Base-by-base conservation (phyloP, 164 flowering plant species). In the Hamamelis virginiana region DNA sequence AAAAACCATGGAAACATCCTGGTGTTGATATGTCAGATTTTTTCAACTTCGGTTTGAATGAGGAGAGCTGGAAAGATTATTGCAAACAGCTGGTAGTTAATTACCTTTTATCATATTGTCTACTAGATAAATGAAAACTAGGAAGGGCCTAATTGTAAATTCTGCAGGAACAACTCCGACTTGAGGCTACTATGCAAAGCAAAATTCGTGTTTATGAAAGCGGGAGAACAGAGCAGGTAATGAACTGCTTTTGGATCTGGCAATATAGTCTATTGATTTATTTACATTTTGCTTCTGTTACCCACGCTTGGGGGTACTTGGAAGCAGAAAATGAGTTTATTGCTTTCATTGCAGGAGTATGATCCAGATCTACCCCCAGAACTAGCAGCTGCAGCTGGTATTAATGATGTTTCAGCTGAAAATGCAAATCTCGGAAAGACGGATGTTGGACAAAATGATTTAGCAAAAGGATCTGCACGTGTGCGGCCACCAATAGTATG, bases 321-420 rank as follows among this genome's bases (percentile, higher is more conserved):
- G 43, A 38, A 38, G n/a, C n/a, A 52, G 33, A 62, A 52, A 51
- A 23, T 26, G 28, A 26, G 65, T 23, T 60, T 41, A 45, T 58
- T 62, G 33, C 18, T 70, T 69, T 47, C 64, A 66, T 75, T 72
- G 76, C 73, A 96, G 99, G 97, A 89, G 50, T 96, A 86, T 80
- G 99, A 96, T 83, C 99, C 98, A 47, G 99, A 96, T 79, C 69
- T 96, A 74, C 99, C 99, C 33, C 99, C 97, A 50, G 99, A 96
- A 82, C 86, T 96, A 70, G 98, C 97, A 64, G 97, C 97, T 65
- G 98, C 98, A 46, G 78, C 95, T 25, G 97, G 91, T 51, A 72
- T 77, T 72, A 91, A 88, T 68, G 96, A 87, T 75, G 75, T 70
- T 78, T 63, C 91, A 60, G 72, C 76, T 77, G 92, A 83, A 68